Evolutionary conservation across 768 basidiomycete genomes (phyloP).

Genomic region (Butyriboletus loyo): DNA sequence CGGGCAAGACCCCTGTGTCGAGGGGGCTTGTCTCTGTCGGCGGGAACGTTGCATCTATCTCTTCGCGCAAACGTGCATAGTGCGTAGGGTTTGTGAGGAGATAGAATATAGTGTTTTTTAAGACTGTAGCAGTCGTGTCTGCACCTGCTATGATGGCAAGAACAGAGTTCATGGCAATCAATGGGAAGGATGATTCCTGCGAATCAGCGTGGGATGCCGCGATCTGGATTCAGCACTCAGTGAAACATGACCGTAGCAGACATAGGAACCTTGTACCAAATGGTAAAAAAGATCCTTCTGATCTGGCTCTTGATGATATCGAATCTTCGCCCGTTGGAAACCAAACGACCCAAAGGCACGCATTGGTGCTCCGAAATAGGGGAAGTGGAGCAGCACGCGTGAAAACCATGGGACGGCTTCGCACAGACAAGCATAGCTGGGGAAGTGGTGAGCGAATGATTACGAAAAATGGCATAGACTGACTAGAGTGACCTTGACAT

Average conservation of each 20-base stretch:
- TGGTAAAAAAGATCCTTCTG: slow-evolving; percentile 40
- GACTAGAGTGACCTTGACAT: slow-evolving; percentile 31
- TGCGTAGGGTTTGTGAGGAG: slow-evolving; percentile 38
- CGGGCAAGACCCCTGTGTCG: slow-evolving; percentile 19
- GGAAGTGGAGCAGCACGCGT: slow-evolving; percentile 25
- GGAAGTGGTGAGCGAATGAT: slow-evolving; percentile 3
- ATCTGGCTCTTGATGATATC: slow-evolving; percentile 15
- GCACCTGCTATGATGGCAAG: slow-evolving; percentile 46
- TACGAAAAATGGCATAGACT: not conserved
- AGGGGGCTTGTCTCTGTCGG: slow-evolving; percentile 15
- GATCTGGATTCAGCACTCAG: slow-evolving; percentile 20
- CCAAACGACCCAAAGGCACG: slow-evolving; percentile 28
- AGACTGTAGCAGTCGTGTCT: slow-evolving; percentile 44
- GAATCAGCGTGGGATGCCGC: slow-evolving; percentile 23
- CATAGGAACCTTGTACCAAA: slow-evolving; percentile 30
- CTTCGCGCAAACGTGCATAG: slow-evolving; percentile 37
- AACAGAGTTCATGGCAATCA: slow-evolving; percentile 35
- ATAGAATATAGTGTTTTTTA: slow-evolving; percentile 39
- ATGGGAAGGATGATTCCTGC: slow-evolving; percentile 24
- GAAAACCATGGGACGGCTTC: slow-evolving; percentile 26
- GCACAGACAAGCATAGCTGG: slow-evolving; percentile 13
- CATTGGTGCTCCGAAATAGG: slow-evolving; percentile 30
- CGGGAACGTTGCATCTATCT: slow-evolving; percentile 36
- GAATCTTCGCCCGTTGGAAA: slow-evolving; percentile 23
- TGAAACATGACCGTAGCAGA: not conserved